Evolutionary conservation across 306 rosid genomes (phyloP).

Genomic region (Rubus idaeus): DNA sequence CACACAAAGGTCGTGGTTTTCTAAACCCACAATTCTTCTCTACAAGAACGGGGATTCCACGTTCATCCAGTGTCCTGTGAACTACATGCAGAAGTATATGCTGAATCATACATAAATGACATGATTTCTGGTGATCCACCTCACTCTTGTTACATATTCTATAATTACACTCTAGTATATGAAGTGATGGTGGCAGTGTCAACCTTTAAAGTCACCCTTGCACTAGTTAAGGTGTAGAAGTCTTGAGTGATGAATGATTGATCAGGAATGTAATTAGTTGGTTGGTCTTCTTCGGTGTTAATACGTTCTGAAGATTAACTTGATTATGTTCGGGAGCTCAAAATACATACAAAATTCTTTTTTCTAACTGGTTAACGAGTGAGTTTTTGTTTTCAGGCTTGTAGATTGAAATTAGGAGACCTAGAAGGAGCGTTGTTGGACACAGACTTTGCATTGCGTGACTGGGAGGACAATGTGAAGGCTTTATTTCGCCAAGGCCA

Average conservation of each 20-base stretch:
- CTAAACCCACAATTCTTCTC: not conserved
- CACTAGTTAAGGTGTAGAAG: not conserved
- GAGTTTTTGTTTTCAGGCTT: conserved; percentile 49
- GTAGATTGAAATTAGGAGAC: conserved; percentile 80
- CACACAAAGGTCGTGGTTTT: not conserved
- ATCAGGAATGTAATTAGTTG: not conserved
- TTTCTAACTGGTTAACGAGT: not conserved
- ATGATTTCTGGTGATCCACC: not conserved
- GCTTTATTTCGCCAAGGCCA: conserved; percentile 92
- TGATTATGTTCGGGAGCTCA: not conserved
- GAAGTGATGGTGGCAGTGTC: not conserved
- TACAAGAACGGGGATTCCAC: not conserved
- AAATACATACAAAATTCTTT: not conserved
- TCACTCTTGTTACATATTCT: not conserved
- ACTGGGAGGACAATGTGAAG: conserved; percentile 76
- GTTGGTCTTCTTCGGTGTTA: not conserved
- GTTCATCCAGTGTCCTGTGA: not conserved
- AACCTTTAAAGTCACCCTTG: not conserved
- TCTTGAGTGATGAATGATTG: not conserved
- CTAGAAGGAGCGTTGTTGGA: conserved; percentile 83
- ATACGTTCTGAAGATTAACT: not conserved
- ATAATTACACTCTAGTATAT: not conserved
- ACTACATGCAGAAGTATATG: not conserved
- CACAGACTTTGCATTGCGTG: conserved; percentile 82
- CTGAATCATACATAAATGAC: too few relatives aligned